Evolutionary conservation across 164 flowering plant genomes (phyloP).

Genomic region (Vitis labrusca): DNA sequence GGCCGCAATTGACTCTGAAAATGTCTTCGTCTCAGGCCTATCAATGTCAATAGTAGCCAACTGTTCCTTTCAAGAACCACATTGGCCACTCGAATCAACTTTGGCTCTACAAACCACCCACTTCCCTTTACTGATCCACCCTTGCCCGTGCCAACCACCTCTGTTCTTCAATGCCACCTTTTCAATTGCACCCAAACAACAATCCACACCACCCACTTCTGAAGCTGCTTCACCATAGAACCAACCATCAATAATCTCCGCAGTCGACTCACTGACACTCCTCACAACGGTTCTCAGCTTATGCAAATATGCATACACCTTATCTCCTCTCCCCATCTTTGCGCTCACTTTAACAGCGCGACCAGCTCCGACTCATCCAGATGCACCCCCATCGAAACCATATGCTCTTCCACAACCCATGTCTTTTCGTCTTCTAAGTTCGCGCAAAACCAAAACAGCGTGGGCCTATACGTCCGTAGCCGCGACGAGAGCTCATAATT

Average conservation of each 20-base stretch:
- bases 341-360: slow-evolving; percentile 62
- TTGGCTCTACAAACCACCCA: slow-evolving; percentile 54
- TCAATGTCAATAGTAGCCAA: slow-evolving; percentile 79
- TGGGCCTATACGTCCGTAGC: slow-evolving; percentile 68
- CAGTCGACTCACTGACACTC: slow-evolving; percentile 49
- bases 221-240: slow-evolving; percentile 44
- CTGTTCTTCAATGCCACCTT: slow-evolving; percentile 61
- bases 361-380: slow-evolving; percentile 65
- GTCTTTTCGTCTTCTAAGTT: slow-evolving; percentile 60
- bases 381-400: slow-evolving; percentile 39
- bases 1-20: slow-evolving; percentile 63
- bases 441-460: slow-evolving; percentile 60
- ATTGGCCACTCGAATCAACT: slow-evolving; percentile 43
- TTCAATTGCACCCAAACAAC: slow-evolving; percentile 36
- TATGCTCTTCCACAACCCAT: slow-evolving; percentile 71
- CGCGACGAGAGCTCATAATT: slow-evolving; percentile 37
- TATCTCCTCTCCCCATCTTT: slow-evolving; percentile 41
- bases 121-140: slow-evolving; percentile 79
- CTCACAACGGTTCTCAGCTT: slow-evolving; percentile 60
- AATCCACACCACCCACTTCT: slow-evolving; percentile 29
- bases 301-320: slow-evolving; percentile 75
- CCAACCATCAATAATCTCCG: slow-evolving; percentile 62
- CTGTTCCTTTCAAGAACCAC: slow-evolving; percentile 50
- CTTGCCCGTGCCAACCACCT: slow-evolving; percentile 93
- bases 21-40: slow-evolving; percentile 62